These are phyloP conservation scores for Gossypium longicalyx DNA, from an alignment of 345 rosid species.

Conservation along the genomic window DNA sequence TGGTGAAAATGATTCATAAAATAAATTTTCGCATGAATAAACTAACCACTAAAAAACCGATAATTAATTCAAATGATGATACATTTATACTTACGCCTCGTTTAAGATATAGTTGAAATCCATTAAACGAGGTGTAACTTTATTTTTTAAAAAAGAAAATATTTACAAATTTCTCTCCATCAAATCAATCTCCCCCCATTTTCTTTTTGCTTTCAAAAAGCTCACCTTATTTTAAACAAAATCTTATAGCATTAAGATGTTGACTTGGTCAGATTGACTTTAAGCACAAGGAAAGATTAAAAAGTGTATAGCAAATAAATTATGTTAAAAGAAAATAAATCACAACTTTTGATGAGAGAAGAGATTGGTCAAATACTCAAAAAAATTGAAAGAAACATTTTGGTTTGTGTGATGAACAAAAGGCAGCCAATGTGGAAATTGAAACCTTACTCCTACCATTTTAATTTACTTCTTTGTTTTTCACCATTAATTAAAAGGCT, in stretches of 20 bases:
- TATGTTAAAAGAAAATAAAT: background rate
- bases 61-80: too few relatives aligned
- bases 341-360: background rate
- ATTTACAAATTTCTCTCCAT: too few relatives aligned
- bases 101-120: too few relatives aligned
- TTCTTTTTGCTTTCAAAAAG: too few relatives aligned
- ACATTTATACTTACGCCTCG: too few relatives aligned
- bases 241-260: background rate
- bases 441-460: background rate
- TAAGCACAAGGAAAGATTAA: background rate
- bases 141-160: too few relatives aligned
- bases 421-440: slow-evolving; percentile 26
- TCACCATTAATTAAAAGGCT: background rate
- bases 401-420: background rate
- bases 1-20: too few relatives aligned
- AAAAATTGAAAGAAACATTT: background rate
- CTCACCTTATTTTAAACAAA: too few relatives aligned
- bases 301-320: background rate
- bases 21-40: too few relatives aligned
- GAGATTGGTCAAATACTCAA: background rate
- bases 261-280: slow-evolving; percentile 20
- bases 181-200: too few relatives aligned
- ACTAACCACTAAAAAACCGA: too few relatives aligned
- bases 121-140: too few relatives aligned
- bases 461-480: background rate